Evolutionary conservation across 768 basidiomycete species (phyloP).

Genomic region (Melanogaster broomeanus): DNA sequence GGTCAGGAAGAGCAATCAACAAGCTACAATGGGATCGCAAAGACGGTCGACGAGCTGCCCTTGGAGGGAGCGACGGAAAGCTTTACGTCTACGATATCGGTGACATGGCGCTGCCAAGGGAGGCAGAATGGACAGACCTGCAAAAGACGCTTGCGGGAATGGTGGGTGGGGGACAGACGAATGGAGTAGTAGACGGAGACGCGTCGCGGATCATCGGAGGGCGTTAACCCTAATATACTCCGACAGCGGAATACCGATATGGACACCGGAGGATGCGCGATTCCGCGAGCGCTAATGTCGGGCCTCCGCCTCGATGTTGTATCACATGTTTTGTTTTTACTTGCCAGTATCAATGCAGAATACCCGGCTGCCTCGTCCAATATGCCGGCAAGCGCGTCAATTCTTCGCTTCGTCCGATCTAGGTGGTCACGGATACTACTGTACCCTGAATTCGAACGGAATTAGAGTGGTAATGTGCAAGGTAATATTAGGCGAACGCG

Average conservation of each 20-base stretch:
- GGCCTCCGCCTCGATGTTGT: background rate
- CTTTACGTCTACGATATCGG: slow-evolving; percentile 96
- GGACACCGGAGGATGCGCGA: background rate
- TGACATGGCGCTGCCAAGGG: slow-evolving; percentile 84
- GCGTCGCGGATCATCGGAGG: slow-evolving; percentile 35
- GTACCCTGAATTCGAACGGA: slow-evolving; percentile 2
- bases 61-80: slow-evolving; percentile 91
- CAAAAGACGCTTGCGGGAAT: slow-evolving; percentile 84
- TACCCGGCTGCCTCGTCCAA: background rate
- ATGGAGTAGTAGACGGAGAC: slow-evolving; percentile 34
- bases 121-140: slow-evolving; percentile 92
- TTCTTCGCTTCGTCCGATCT: no score
- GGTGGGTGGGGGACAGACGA: slow-evolving; percentile 47
- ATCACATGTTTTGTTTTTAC: no score
- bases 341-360: no score
- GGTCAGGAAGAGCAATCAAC: slow-evolving; percentile 84
- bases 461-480: slow-evolving; percentile 6
- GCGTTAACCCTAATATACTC: slow-evolving; percentile 19
- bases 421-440: no score
- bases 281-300: slow-evolving; percentile 11
- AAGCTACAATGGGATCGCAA: slow-evolving; percentile 95
- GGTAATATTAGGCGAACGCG: background rate
- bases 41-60: slow-evolving; percentile 85
- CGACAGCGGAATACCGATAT: background rate
- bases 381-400: no score